Evolutionary conservation across 1,284 basidiomycete genomes (phyloP), one percentile per base, ranked within the genome.

Genomic region (Rhodotorula sp.): DNA sequence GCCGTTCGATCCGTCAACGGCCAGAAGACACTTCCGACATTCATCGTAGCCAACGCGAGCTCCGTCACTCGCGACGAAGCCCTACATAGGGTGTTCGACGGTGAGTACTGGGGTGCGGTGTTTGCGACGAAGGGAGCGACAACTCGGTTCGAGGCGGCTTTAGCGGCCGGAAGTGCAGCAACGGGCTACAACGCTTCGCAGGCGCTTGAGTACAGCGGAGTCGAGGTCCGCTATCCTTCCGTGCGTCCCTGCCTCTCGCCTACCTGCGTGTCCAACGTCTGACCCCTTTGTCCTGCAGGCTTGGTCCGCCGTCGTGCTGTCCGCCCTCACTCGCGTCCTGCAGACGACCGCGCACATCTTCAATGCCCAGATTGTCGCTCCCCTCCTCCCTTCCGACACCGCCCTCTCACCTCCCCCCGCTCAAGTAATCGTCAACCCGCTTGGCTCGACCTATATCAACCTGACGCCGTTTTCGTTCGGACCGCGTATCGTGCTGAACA

Each of bases 201-300:
- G 15, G 67, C 67, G 9, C 22, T 65, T 3, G 46, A 18, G 9
- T 71, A 71, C 47, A 59, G 50, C 2, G 67, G 66, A 1, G 30
- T 62, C 16, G 53, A 68, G 26, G 70, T 66, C 15, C 51, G 70
- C 16, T 71, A 65, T 53, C 60, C 60, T 22, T 60, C 70, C 1
- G 61, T 70, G 24, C 59, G 63, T 44, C 7, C 26, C 26, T 30
- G 1, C 28, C 18, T 26, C 13, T 48, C 44, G 15, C 8, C n/a
- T n/a, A n/a, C n/a, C n/a, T n/a, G n/a, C n/a, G n/a, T n/a, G n/a
- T n/a, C n/a, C n/a, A n/a, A n/a, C 22, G 15, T 18, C 15, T 37
- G 1, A 11, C 34, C 34, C 1, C 37, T 31, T 20, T 9, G 4
- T 22, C 15, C 16, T 34, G 47, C 31, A 67, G 65, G 60, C 64